These are phyloP conservation scores for Desmodesmus armatus DNA, from an alignment of 139 green algal genomes.

Conservation along the genomic window DNA sequence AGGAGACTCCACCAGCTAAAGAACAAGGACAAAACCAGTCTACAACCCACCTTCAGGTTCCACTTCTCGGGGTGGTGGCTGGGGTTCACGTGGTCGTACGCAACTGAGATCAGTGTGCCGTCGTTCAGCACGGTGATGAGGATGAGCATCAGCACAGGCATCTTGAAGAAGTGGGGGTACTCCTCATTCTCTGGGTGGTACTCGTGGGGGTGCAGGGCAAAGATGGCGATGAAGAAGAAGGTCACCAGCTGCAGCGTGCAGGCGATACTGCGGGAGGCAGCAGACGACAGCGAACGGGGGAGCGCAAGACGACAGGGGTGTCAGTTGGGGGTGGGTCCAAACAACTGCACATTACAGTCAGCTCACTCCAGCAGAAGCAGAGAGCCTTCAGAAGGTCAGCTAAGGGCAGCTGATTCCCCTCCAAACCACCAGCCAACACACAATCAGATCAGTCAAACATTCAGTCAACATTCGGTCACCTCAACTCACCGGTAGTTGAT, in stretches of 20 bases:
- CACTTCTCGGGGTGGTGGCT: conserved; percentile 83
- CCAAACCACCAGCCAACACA: no score
- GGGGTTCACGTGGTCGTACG: conserved; percentile 86
- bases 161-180: conserved; percentile 76
- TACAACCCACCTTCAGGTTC: conserved; percentile 58
- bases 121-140: conserved; percentile 95
- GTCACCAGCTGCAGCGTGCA: conserved; percentile 85
- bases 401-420: no score
- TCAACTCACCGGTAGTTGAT: conserved; percentile 77
- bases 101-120: conserved; percentile 88
- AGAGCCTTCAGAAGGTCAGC: no score
- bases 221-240: conserved; percentile 92
- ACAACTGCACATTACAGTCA: no score
- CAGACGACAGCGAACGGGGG: no score
- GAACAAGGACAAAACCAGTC: background rate
- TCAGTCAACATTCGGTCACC: no score
- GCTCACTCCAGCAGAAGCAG: no score
- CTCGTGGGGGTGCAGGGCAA: conserved; percentile 72
- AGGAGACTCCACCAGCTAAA: background rate
- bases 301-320: no score
- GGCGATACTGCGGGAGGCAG: conserved; percentile 50
- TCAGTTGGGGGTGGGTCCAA: no score
- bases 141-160: conserved; percentile 90
- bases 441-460: no score
- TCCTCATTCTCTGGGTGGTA: conserved; percentile 46